These are phyloP conservation scores for Mortierella alpina DNA, from an alignment of 192 early-diverging fungal species.

Conservation along the genomic window DNA sequence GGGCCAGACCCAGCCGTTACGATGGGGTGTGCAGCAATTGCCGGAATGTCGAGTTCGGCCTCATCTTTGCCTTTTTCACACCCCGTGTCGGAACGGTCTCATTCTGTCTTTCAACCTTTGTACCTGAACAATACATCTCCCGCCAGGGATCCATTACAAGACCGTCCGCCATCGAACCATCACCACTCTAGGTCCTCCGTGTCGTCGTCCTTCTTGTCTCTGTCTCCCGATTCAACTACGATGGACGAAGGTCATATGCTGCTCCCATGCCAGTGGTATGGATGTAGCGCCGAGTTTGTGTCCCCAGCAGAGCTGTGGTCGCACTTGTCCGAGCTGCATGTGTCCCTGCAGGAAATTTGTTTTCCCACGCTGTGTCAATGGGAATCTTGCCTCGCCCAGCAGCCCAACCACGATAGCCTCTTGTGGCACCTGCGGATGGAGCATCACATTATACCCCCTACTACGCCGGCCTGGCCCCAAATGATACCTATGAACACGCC, in stretches of 20 bases:
- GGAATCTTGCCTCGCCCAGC: slow-evolving; percentile 63
- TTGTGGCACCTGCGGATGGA: slow-evolving; percentile 68
- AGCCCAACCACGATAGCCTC: slow-evolving; percentile 58
- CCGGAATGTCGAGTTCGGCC: too few relatives aligned
- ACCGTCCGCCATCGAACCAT: too few relatives aligned
- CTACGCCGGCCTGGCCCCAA: neutral
- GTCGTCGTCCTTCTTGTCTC: neutral
- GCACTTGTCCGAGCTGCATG: slow-evolving; percentile 55
- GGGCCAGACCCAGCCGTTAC: too few relatives aligned
- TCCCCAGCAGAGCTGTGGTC: slow-evolving; percentile 52
- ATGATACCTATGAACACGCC: neutral
- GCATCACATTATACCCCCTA: slow-evolving; percentile 43
- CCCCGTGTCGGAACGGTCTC: too few relatives aligned
- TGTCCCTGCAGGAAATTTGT: slow-evolving; percentile 18
- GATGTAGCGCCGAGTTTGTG: slow-evolving; percentile 48
- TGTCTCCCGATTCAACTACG: neutral
- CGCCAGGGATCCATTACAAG: too few relatives aligned
- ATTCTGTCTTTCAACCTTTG: too few relatives aligned
- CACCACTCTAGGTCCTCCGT: too few relatives aligned
- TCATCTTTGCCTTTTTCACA: too few relatives aligned
- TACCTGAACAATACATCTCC: too few relatives aligned
- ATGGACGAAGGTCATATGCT: neutral
- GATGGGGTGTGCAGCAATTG: too few relatives aligned
- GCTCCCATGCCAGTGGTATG: slow-evolving; percentile 52
- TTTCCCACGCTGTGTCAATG: slow-evolving; percentile 60